Evolutionary conservation across 2,329 filamentous ascomycete species (phyloP).

Genomic region (Trichophyton verrucosum): DNA sequence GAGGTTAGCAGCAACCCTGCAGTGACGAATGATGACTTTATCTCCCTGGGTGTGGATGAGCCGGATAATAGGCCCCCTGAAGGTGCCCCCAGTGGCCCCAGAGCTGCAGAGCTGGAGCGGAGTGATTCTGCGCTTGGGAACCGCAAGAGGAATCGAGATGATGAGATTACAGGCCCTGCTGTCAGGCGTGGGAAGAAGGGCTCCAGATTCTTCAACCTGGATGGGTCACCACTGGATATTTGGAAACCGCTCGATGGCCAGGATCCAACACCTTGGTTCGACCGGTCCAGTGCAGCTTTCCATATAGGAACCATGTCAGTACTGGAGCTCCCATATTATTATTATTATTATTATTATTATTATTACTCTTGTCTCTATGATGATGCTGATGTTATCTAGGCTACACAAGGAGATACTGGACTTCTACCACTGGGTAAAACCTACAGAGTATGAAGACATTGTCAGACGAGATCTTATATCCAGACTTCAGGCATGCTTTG

Average conservation of each 20-base stretch:
- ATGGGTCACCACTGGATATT: slow-evolving; percentile 39
- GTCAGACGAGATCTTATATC: slow-evolving; percentile 62
- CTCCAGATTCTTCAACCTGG: slow-evolving; percentile 35
- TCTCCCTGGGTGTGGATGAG: slow-evolving; percentile 49
- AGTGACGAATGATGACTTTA: slow-evolving; percentile 63
- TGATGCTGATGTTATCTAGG: slow-evolving; percentile 32
- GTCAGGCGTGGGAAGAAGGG: slow-evolving; percentile 39
- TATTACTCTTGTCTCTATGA: no score
- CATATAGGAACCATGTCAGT: slow-evolving; percentile 26
- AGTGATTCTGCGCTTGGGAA: slow-evolving; percentile 43
- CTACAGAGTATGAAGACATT: slow-evolving; percentile 60
- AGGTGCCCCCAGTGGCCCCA: slow-evolving; percentile 28
- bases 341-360: not conserved
- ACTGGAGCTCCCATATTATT: not conserved
- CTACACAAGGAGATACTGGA: slow-evolving; percentile 82
- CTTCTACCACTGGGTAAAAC: slow-evolving; percentile 76
- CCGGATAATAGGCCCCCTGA: slow-evolving; percentile 19
- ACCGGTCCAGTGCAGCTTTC: slow-evolving; percentile 17
- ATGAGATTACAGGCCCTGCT: slow-evolving; percentile 44
- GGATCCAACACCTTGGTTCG: slow-evolving; percentile 51
- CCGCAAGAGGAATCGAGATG: slow-evolving; percentile 63
- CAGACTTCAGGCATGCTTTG: slow-evolving; percentile 52
- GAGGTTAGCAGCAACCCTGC: slow-evolving; percentile 44
- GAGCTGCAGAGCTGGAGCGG: slow-evolving; percentile 15
- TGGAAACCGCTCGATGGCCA: slow-evolving; percentile 40